Evolutionary conservation across 305 asterid species (phyloP), one percentile per base, ranked within the genome.

Genomic region (Lippia alba): DNA sequence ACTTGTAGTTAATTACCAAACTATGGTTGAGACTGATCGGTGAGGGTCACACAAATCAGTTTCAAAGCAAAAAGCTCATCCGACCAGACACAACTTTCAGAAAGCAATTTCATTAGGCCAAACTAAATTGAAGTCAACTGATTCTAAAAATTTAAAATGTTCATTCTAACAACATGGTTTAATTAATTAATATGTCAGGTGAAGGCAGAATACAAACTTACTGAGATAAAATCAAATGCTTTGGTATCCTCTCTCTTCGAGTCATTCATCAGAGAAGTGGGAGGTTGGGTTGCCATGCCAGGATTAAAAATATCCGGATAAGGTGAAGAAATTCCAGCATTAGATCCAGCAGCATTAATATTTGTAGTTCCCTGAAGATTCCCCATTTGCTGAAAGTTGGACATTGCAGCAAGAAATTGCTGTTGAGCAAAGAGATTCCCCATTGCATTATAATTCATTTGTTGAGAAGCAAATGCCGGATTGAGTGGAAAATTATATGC

Each of bases 211-310:
- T 41, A 24, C 49, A 65, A 80, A 79, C 97, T 83, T 79, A 94
- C 99, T 48, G 96, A 88, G 78, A 94, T 92, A 82, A 94, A 94
- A 84, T 94, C 97, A 78, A 94, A 94, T 68, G 99, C 99, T 79
- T 73, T 88, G 0, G 87, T 85, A 5, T 90, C 96, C 85, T 88
- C 97, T 83, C 90, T 88, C 82, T 87, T 91, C 12, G 89, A 80
- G 75, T 80, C 85, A 54, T 77, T 88, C 92, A 88, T 89, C 82
- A 87, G 69, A 58, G 97, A 87, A 33, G 95, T 80, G 51, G 96
- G 92, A 85, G 92, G 84, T 80, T 87, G 92, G 69, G 80, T 74
- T 54, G 90, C 88, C 36, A 83, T 64, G 46, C 77, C 78, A 56
- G 96, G 93, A 82, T 85, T 90, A 80, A 94, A 94, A 67, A 94